Percentiles rank a stretch among this genome's conserved stretches.
These are phyloP conservation scores for Boletus speciosus DNA, from an alignment of 768 basidiomycete genomes.

Conservation along the genomic window DNA sequence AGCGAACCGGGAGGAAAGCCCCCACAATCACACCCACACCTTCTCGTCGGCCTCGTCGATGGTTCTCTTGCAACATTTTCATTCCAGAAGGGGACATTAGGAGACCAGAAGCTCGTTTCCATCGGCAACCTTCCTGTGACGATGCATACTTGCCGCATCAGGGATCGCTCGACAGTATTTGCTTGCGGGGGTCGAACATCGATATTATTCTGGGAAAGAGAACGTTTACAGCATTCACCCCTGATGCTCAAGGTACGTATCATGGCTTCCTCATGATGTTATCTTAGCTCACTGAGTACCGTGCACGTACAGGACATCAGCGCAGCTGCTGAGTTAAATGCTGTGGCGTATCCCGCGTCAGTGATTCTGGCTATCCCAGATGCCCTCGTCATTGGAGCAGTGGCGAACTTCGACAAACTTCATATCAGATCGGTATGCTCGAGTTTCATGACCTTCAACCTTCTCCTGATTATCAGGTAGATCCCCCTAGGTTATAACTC, in stretches of 20 bases:
- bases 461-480: conserved; percentile 35
- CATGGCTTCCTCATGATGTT: not conserved
- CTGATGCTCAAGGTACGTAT: conserved; percentile 61
- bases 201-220: conserved; percentile 65
- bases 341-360: conserved; percentile 44
- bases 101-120: conserved; percentile 55
- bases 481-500: conserved; percentile 68
- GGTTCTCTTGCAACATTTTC: conserved; percentile 62
- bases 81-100: conserved; percentile 40
- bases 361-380: conserved; percentile 56
- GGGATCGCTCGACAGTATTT: conserved; percentile 56
- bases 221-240: conserved; percentile 62
- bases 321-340: conserved; percentile 51
- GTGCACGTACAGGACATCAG: conserved; percentile 44
- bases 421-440: conserved; percentile 70
- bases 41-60: conserved; percentile 73
- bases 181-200: conserved; percentile 70
- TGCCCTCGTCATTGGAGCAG: conserved; percentile 60
- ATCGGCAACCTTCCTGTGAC: conserved; percentile 67
- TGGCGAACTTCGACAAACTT: conserved; percentile 69
- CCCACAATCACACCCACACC: conserved; percentile 44
- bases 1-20: conserved; percentile 31
- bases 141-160: conserved; percentile 53
- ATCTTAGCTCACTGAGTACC: not conserved
- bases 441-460: not conserved